These are phyloP conservation scores for Trypanosoma caninum DNA, from an alignment of 208 protist species.

Conservation along the genomic window DNA sequence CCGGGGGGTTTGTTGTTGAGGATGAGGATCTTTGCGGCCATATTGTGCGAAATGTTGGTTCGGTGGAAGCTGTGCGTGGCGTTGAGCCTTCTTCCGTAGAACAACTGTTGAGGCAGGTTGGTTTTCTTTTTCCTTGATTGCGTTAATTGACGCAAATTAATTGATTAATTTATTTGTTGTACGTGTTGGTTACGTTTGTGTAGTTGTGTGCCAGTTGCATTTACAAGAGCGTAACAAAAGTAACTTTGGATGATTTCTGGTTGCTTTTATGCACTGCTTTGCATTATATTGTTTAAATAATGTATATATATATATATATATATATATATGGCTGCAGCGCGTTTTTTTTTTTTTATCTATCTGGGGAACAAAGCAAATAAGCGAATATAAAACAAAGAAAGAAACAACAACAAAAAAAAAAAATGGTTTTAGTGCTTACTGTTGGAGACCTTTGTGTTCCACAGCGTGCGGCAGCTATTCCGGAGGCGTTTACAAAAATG, in stretches of 20 bases:
- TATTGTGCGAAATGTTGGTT: constrained; percentile 23
- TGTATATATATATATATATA: background rate
- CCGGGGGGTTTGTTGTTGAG: constrained; percentile 77
- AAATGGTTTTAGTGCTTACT: constrained; percentile 95
- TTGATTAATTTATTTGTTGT: background rate
- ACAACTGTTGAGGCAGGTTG: constrained; percentile 10
- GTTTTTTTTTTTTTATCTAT: constrained; percentile 2
- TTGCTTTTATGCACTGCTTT: background rate
- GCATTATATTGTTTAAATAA: background rate
- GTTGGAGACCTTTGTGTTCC: constrained; percentile 99
- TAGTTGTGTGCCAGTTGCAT: background rate
- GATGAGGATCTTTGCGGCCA: constrained; percentile 54
- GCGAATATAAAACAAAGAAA: background rate
- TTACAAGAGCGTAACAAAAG: constrained; percentile 17
- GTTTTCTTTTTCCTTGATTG: background rate
- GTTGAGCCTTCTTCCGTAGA: constrained; percentile 15
- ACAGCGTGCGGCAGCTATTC: constrained; percentile 92
- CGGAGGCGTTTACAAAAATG: constrained; percentile 94
- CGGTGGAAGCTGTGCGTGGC: constrained; percentile 23
- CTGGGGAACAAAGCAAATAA: too few relatives aligned
- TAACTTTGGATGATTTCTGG: constrained; percentile 12
- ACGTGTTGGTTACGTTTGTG: background rate
- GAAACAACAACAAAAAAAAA: background rate
- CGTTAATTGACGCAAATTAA: too few relatives aligned
- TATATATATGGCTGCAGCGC: background rate